Evolutionary conservation across 2,329 filamentous ascomycete genomes (phyloP), one percentile per base, ranked within the genome.

Genomic region (Boeremia exigua): DNA sequence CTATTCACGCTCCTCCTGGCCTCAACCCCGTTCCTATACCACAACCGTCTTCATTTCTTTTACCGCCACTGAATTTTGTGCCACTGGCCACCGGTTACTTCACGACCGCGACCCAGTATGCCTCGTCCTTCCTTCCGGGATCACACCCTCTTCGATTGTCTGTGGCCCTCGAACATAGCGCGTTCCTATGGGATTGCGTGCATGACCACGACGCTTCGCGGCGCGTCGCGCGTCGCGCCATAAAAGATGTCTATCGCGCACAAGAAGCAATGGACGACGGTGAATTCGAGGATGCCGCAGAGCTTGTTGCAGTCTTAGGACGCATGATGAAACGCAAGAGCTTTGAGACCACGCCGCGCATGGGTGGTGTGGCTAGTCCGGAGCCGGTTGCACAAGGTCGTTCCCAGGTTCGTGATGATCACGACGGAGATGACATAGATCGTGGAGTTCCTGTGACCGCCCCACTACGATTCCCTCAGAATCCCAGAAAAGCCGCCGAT

Each of bases 251-350:
- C 1, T 97, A 97, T 71, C 89, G 92, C 54, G 92, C 92, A 1
- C 87, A 89, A 48, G 93, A 97, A 75, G 91, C 91, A 17, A 94
- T 98, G 86, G 91, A 96, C 56, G 93, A 98, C 69, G 92, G 96
- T 63, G 96, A 95, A 81, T 99, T 97, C 72, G 86, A 90, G 62
- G 95, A 98, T 74, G 92, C 93, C 0, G 92, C 92, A 54, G 90
- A 94, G 68, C 82, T 97, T 11, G 93, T 98, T 8, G 89, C 90
- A 1, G 88, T 95, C 0, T 76, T 98, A 1, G 92, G 91, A 6
- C 91, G 88, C 69, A 95, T 97, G 88, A 91, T 93, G 84, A 93
- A 90, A 77, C 85, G 92, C 1, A 69, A 77, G 62, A 71, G 73
- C 44, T 76, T 68, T 63, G 75, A 76, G 60, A 70, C 69, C 3